phyloP scores from a whole-genome alignment of 306 rosid species.

The Vigna radiata region DNA sequence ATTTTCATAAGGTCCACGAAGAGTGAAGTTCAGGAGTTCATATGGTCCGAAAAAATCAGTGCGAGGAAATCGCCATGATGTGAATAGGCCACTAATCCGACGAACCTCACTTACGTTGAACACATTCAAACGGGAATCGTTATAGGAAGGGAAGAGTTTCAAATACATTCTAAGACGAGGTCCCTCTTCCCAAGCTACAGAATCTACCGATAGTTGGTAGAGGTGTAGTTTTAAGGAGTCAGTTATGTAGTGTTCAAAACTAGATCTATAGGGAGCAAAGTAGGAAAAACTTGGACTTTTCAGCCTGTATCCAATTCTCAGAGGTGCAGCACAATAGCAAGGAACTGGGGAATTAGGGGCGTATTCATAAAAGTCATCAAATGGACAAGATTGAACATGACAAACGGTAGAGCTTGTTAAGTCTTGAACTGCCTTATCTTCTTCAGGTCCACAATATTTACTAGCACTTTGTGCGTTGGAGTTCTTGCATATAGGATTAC shows the following conservation, averaged over 20 bases:
- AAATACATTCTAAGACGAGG: slow-evolving; percentile 80
- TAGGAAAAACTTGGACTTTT: slow-evolving; percentile 93
- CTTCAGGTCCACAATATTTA: slow-evolving; percentile 63
- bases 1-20: slow-evolving; percentile 58
- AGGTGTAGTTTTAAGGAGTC: slow-evolving; percentile 51
- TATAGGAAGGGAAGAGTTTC: slow-evolving; percentile 70
- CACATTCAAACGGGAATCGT: slow-evolving; percentile 18
- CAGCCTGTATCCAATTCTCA: slow-evolving; percentile 78
- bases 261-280: slow-evolving; percentile 60
- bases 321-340: slow-evolving; percentile 85
- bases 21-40: slow-evolving; percentile 78
- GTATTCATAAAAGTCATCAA: slow-evolving; percentile 64
- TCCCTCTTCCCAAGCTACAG: slow-evolving; percentile 73
- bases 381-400: slow-evolving; percentile 61
- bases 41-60: slow-evolving; percentile 82
- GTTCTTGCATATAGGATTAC: slow-evolving; percentile 80
- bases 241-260: slow-evolving; percentile 56
- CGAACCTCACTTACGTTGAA: slow-evolving; percentile 65
- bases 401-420: slow-evolving; percentile 49
- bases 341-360: slow-evolving; percentile 55
- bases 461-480: slow-evolving; percentile 47
- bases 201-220: slow-evolving; percentile 64
- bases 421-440: slow-evolving; percentile 25
- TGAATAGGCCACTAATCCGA: slow-evolving; percentile 48
- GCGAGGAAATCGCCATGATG: slow-evolving; percentile 64